Conservation (phyloP, 2,329 filamentous ascomycete species). For the Escovopsis sp. region DNA sequence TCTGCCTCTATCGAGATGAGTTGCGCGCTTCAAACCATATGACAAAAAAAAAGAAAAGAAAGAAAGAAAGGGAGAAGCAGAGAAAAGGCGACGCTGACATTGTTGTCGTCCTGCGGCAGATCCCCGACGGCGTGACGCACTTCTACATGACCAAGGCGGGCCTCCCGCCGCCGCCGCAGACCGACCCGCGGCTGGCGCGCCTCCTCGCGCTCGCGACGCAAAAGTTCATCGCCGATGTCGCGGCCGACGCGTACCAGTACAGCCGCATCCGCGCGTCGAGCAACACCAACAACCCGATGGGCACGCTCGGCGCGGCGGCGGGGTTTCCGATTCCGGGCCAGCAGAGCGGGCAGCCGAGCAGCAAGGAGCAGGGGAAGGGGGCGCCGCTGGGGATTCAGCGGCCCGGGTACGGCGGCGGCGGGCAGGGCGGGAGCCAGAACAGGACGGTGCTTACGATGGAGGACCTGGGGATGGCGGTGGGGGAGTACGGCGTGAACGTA, state of each 20-base stretch:
- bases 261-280: conserved; percentile 83
- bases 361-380: conserved; percentile 41
- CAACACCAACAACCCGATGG: conserved; percentile 82
- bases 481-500: conserved; percentile 94
- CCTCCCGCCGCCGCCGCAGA: conserved; percentile 81
- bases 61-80: too few relatives aligned
- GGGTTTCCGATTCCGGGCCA: conserved; percentile 54
- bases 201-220: conserved; percentile 95
- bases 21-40: not conserved
- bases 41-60: not conserved
- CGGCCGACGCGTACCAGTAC: conserved; percentile 96
- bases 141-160: conserved; percentile 97
- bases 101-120: conserved; percentile 34
- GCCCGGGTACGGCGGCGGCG: conserved; percentile 73
- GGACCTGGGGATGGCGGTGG: conserved; percentile 78
- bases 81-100: too few relatives aligned
- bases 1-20: too few relatives aligned
- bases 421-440: conserved; percentile 76
- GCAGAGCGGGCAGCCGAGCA: conserved; percentile 38
- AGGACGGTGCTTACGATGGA: conserved; percentile 91
- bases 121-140: conserved; percentile 91
- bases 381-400: conserved; percentile 59
- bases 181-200: conserved; percentile 77
- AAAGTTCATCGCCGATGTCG: conserved; percentile 96
- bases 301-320: conserved; percentile 62